Evolutionary conservation across 139 green algal species (phyloP).

Genomic region (Pseudopediastrum boryanum): DNA sequence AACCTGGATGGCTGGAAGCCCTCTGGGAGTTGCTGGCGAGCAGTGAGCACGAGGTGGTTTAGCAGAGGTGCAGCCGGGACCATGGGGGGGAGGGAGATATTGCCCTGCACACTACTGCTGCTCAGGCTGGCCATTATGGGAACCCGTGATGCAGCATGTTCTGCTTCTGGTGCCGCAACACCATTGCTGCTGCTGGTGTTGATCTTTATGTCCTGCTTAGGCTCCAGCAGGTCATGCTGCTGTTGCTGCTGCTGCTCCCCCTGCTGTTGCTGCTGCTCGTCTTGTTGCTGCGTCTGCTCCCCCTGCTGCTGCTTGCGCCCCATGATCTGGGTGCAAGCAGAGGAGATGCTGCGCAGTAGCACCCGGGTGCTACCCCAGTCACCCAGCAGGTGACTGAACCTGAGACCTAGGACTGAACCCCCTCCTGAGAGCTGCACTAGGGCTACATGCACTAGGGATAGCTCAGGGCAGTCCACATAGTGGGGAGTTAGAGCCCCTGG

Average conservation of each 20-base stretch:
- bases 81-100: no score
- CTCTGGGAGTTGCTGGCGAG: neutral
- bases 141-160: no score
- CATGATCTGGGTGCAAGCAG: neutral
- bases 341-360: slow-evolving; percentile 3
- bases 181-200: neutral
- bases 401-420: slow-evolving; percentile 4
- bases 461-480: neutral
- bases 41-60: neutral
- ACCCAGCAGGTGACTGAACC: slow-evolving; percentile 8
- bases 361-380: slow-evolving; percentile 12
- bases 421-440: neutral
- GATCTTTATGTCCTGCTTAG: no score
- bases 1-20: slow-evolving; percentile 1
- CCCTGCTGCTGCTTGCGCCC: neutral
- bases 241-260: neutral
- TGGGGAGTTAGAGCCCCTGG: neutral
- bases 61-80: neutral
- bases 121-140: no score
- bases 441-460: slow-evolving; percentile 8
- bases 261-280: neutral
- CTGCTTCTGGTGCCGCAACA: neutral
- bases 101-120: no score
- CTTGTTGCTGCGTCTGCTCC: neutral
- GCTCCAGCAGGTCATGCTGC: neutral